Base-by-base conservation (phyloP, 495 filamentous ascomycete genomes). In the Lophiotrema nucula region DNA sequence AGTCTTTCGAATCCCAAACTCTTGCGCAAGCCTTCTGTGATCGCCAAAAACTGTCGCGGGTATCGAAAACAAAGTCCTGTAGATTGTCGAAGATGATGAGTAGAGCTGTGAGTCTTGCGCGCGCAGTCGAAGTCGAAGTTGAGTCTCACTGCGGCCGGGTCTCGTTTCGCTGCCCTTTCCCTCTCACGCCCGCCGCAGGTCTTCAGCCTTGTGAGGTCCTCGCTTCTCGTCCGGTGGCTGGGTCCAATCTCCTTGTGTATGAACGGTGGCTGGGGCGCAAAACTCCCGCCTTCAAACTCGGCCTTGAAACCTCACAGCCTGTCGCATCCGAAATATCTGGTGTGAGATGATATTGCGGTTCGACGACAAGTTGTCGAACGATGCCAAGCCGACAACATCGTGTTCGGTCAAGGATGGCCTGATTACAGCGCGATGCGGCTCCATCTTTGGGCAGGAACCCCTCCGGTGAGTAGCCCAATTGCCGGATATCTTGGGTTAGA, bases 381-480 rank as follows among this genome's bases (percentile, higher is more conserved):
- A 35, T 35, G 39, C 39, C 39, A 43, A 43, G 39, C 31, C 39
- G 19, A 43, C 39, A 43, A 43, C 19, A 11, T 10, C 11, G 11
- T 21, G 11, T 6, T 21, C 44, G 15, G 19, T 43, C 39, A 43
- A 11, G 39, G 39, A 43, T 12, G 39, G 10, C 39, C 39, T 43
- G 39, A 11, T 18, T 43, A 22, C 47, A 31, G 39, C 15, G 26
- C 22, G 13, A 11, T 21, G 39, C 39, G 39, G 39, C 39, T 12
- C 39, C 39, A 43, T 21, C 6, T 43, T 43, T 10, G 39, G 39
- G 10, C 8, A 21, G 10, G 18, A 11, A 21, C 19, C 19, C 11
- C 18, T 43, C 39, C 39, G 39, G 39, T 43, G 44, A 47, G 26
- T 8, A 47, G 44, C 44, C 18, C 44, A 47, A 47, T 22, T 22